Conservation (phyloP, 441 rosid species). For the Dalechampia spathulata region DNA sequence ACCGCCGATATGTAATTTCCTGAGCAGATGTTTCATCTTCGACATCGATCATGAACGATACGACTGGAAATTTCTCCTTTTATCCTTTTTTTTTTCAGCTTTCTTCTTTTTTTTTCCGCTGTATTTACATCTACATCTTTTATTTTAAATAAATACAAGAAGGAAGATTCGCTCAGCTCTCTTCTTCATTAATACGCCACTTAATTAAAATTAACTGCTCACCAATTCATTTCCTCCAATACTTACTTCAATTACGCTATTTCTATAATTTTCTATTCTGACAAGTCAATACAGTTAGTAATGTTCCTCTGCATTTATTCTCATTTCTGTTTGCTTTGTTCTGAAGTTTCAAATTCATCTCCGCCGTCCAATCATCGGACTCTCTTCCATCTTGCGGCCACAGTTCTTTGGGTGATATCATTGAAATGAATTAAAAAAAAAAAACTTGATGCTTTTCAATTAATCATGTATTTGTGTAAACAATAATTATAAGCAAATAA, state of each 20-base stretch:
- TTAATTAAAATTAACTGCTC: constrained; percentile 35
- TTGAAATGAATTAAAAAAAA: not conserved
- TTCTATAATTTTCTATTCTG: not conserved
- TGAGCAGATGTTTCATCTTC: constrained; percentile 84
- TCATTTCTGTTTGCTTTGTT: not conserved
- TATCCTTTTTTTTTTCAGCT: not conserved
- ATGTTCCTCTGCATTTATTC: not conserved
- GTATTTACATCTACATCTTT: no score
- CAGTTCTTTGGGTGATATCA: not conserved
- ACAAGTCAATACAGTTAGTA: not conserved
- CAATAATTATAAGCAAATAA: no score
- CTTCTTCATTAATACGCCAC: no score
- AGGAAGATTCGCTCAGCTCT: no score
- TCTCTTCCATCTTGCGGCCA: not conserved
- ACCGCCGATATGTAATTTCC: constrained; percentile 90
- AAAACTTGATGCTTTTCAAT: no score
- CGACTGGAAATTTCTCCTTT: constrained; percentile 19
- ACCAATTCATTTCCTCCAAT: constrained; percentile 45
- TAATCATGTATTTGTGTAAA: no score
- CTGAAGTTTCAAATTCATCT: no score
- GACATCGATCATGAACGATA: constrained; percentile 84
- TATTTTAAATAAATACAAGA: no score
- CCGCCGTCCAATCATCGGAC: not conserved
- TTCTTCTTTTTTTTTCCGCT: not conserved
- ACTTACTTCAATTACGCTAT: not conserved